Percentiles rank a stretch among this genome's conserved stretches.
phyloP scores from a whole-genome alignment of 257 asterid genomes.

The Striga asiatica region DNA sequence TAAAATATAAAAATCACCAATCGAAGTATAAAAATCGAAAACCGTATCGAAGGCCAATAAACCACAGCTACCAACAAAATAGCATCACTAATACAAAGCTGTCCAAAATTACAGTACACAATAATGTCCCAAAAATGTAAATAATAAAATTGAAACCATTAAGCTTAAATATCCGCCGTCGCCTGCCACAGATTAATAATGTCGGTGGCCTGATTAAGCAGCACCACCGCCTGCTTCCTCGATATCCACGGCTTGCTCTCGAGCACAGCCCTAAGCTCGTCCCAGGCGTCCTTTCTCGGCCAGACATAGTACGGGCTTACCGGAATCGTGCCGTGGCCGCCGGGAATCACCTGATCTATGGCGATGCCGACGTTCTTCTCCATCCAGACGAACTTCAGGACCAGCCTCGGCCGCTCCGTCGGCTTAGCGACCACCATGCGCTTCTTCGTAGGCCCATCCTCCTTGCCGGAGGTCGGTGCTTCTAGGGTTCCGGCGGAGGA shows the following conservation, averaged over 20 bases:
- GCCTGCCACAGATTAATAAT: conserved; percentile 45
- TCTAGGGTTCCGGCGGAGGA: conserved; percentile 20
- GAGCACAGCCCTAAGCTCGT: conserved; percentile 31
- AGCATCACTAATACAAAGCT: not conserved
- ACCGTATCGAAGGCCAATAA: no score
- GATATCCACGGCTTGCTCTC: conserved; percentile 42
- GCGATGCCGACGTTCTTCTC: conserved; percentile 43
- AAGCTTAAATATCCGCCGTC: conserved; percentile 11
- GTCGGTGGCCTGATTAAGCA: conserved; percentile 48
- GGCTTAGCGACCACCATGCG: conserved; percentile 32
- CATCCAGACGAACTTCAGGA: conserved; percentile 45
- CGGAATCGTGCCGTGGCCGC: conserved; percentile 36
- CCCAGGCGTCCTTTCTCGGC: conserved; percentile 52
- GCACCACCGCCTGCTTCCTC: conserved; percentile 22
- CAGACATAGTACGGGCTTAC: conserved; percentile 38
- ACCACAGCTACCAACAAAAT: no score
- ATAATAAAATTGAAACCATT: not conserved
- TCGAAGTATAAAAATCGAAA: no score
- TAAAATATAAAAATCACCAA: no score
- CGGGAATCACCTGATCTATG: conserved; percentile 33
- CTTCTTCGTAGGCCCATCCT: conserved; percentile 10
- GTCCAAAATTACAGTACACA: no score
- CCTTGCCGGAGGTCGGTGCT: not conserved
- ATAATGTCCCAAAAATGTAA: not conserved
- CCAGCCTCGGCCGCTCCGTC: conserved; percentile 33